Evolutionary conservation across 2,329 filamentous ascomycete genomes (phyloP), one percentile per base, ranked within the genome.

Genomic region (Cladophialophora carrionii): DNA sequence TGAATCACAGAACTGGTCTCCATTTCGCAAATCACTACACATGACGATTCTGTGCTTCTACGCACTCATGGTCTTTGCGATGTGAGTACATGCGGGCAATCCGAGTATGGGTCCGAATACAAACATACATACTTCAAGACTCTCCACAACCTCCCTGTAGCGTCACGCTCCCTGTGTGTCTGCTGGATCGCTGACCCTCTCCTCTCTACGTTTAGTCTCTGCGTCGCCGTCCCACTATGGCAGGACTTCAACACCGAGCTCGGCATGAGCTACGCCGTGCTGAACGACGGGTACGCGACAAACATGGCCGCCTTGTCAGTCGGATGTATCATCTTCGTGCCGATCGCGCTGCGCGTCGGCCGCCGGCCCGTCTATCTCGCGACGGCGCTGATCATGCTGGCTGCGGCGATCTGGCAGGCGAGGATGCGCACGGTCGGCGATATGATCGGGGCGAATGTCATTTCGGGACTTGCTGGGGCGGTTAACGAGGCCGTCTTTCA

Each of bases 201-300:
- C 46, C 10, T 57, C 8, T 26, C 43, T 57, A 41, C 29, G 12
- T 51, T n/a, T 48, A 70, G 68, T 48, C 66, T 78, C 61, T 75
- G 78, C 12, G 76, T 77, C 41, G 77, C 78, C 9, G 70, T 72
- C 6, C 74, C 76, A 3, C 75, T 75, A 24, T 82, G 79, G 79
- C 76, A 75, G 0, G 75, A 75, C 9, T 74, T 80, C 72, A 75
- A 77, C 32, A 66, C 68, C 7, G 74, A 82, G 66, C 74, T 83
- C 0, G 74, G 75, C 37, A 78, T 81, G 69, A 75, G 71, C 46
- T 74, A 73, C 63, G 72, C 73, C 3, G 68, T 73, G 1, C 64
- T 82, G 37, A 83, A 81, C 56, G 74, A 80, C 62, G 76, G 75
- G 3, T 79, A 77, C 64, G 82, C 80, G 1, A 74, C 77, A 10